These are phyloP conservation scores for Ramaria rubella DNA, from an alignment of 768 basidiomycete genomes.

Conservation along the genomic window DNA sequence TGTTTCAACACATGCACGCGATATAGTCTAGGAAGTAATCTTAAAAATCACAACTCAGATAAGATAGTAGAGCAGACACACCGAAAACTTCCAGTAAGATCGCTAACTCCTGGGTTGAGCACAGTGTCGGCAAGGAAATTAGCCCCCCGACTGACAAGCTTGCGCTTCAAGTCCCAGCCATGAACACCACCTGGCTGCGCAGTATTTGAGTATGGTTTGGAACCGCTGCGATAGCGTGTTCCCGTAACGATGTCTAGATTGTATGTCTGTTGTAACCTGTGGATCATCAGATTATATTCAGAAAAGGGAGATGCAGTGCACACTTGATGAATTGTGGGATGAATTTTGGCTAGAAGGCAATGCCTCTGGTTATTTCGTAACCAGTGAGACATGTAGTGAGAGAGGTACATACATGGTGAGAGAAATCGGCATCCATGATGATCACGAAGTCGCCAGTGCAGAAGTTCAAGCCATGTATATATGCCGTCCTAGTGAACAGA, in stretches of 20 bases:
- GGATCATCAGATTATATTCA: conserved; percentile 5
- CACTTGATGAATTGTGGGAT: conserved; percentile 89
- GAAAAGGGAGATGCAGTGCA: conserved; percentile 5
- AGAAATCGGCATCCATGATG: conserved; percentile 97
- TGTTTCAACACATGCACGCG: conserved; percentile 67
- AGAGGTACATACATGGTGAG: conserved; percentile 69
- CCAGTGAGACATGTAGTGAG: not conserved
- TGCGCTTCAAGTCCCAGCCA: conserved; percentile 89
- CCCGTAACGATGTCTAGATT: conserved; percentile 92
- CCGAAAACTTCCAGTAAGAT: conserved; percentile 89
- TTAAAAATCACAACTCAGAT: not conserved
- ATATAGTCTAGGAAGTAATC: conserved; percentile 50
- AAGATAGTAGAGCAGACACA: conserved; percentile 30
- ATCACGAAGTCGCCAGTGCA: conserved; percentile 89
- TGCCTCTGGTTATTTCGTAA: not conserved
- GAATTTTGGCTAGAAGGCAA: conserved; percentile 69
- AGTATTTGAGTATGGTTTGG: conserved; percentile 50
- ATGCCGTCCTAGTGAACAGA: conserved; percentile 64
- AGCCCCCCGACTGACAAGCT: conserved; percentile 81
- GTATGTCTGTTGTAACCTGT: conserved; percentile 74
- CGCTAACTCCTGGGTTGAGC: conserved; percentile 78
- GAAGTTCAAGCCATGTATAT: conserved; percentile 86
- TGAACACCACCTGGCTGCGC: conserved; percentile 78
- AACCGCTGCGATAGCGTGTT: conserved; percentile 69
- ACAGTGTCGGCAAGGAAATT: conserved; percentile 88